phyloP scores from a whole-genome alignment of 805 yeast species.

The Metschnikowia matae region DNA sequence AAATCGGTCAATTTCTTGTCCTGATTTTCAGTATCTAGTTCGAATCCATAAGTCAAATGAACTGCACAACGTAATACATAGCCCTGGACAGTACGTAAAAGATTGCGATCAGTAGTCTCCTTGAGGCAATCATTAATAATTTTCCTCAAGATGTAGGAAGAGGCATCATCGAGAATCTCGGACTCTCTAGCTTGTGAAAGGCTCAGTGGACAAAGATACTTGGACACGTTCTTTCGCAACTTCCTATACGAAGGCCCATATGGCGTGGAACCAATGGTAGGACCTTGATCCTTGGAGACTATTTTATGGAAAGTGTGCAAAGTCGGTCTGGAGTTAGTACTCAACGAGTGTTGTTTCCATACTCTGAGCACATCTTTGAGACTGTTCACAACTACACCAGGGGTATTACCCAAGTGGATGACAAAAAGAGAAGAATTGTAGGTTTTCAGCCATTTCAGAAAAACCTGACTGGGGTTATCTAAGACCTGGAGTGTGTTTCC shows the following conservation, averaged over 20 bases:
- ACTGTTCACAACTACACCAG: slow-evolving; percentile 65
- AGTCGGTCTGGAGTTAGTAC: slow-evolving; percentile 64
- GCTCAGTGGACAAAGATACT: slow-evolving; percentile 34
- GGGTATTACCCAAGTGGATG: slow-evolving; percentile 52
- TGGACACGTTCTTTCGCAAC: slow-evolving; percentile 47
- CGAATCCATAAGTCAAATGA: slow-evolving; percentile 48
- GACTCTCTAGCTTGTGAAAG: slow-evolving; percentile 28
- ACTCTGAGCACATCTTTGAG: slow-evolving; percentile 49
- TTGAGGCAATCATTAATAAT: slow-evolving; percentile 1
- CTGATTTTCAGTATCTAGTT: slow-evolving; percentile 38
- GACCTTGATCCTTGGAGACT: slow-evolving; percentile 51
- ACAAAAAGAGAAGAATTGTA: slow-evolving; percentile 52
- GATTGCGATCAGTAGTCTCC: slow-evolving; percentile 31
- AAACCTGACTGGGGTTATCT: slow-evolving; percentile 48
- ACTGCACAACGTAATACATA: slow-evolving; percentile 51
- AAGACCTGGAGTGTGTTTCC: slow-evolving; percentile 47
- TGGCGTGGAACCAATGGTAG: slow-evolving; percentile 66
- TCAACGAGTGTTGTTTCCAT: slow-evolving; percentile 46
- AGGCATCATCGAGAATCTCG: slow-evolving; percentile 36
- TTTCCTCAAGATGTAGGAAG: slow-evolving; percentile 21
- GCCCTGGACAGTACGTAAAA: slow-evolving; percentile 43
- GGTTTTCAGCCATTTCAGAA: slow-evolving; percentile 40
- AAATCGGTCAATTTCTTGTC: slow-evolving; percentile 43
- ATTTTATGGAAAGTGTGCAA: slow-evolving; percentile 65
- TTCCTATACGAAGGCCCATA: slow-evolving; percentile 43